A percentile compares a stretch with the other conserved stretches of the same genome.
phyloP scores from a whole-genome alignment of 148 eudicot genomes.

The Chenopodium quinoa region DNA sequence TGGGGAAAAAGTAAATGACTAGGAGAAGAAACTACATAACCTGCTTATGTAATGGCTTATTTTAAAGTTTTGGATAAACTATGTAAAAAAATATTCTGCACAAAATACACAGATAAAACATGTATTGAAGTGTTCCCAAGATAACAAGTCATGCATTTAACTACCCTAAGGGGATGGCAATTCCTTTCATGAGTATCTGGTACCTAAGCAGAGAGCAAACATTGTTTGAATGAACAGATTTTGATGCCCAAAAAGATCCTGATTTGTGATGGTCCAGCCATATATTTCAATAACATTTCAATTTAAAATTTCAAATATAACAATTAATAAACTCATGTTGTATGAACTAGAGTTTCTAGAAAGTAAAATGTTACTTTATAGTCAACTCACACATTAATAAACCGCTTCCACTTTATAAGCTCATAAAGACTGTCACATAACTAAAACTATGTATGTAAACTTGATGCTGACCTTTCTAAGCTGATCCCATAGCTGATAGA shows the following conservation, averaged over 20 bases:
- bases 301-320: background rate
- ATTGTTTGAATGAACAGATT: background rate
- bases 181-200: background rate
- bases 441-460: background rate
- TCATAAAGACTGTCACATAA: background rate
- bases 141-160: background rate
- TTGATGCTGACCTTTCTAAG: conserved; percentile 61
- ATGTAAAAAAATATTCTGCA: background rate
- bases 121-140: too few relatives aligned
- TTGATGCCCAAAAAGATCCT: background rate
- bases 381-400: background rate
- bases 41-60: background rate
- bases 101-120: background rate
- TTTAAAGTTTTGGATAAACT: background rate
- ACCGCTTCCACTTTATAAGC: background rate
- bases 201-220: background rate
- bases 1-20: background rate
- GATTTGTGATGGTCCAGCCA: background rate
- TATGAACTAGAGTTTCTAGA: background rate
- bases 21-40: background rate
- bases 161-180: background rate
- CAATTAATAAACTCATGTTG: background rate
- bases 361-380: background rate
- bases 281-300: too few relatives aligned
- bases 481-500: conserved; percentile 96